Evolutionary conservation across 768 basidiomycete species (phyloP), one percentile per base, ranked within the genome.

Genomic region (Cyclocybe aegerita): DNA sequence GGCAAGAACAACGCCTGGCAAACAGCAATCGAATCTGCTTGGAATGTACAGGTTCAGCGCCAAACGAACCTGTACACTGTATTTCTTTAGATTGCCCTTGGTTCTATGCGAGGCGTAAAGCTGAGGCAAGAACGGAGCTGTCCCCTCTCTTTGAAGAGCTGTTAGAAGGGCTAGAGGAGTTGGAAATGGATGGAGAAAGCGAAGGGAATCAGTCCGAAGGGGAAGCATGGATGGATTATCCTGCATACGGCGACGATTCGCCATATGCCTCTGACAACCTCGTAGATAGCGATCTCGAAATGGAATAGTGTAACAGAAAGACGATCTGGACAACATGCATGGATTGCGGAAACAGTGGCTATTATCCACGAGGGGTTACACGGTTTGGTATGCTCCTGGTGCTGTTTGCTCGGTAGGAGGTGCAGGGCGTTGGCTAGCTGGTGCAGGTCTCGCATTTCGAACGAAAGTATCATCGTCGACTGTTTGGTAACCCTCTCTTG

Each of bases 21-120:
- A 70, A 80, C n/a, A 67, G 82, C 3, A 88, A 93, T 38, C 69
- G 68, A 3, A 73, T 93, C 31, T 98, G 95, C 63, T 71, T 72
- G 7, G 81, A 85, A 2, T 98, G 95, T 64, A 72, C 84, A 4
- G 69, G 71, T 3, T 75, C 73, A 0, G 74, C 83, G 2, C 67
- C 73, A 4, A 70, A 67, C 9, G 90, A 92, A 49, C 75, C 78
- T 0, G 78, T 85, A 40, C 65, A 78, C 32, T 98, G 95, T 67
- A 84, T 88, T 60, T 92, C 90, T 7, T 70, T 90, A 40, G 93
- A 97, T 61, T 98, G 95, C 63, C 80, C 86, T 0, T 88, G 90
- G 82, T 66, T 93, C 32, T 97, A 83, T 57, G 79, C 85, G 30
- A 74, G 91, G 33, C 80, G 78, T 53, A 85, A 81, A 57, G 72